phyloP scores from a whole-genome alignment of 1,284 basidiomycete species.

The Ganoderma lucidum region DNA sequence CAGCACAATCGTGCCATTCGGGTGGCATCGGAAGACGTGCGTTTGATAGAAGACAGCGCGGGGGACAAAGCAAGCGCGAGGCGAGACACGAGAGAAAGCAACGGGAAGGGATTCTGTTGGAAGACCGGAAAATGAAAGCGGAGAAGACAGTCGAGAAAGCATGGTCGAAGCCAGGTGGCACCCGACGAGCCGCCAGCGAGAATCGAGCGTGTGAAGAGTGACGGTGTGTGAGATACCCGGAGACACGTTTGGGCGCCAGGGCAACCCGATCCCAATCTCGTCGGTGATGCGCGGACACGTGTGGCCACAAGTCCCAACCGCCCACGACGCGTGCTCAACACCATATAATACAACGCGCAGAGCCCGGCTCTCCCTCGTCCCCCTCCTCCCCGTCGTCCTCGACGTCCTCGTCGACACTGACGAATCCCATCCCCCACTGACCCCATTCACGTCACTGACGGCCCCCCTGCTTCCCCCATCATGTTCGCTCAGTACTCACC shows the following conservation, averaged over 20 bases:
- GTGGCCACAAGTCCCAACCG: not conserved
- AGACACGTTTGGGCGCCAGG: slow-evolving; percentile 19
- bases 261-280: slow-evolving; percentile 22
- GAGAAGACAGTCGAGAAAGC: not conserved
- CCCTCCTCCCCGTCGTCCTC: slow-evolving; percentile 20
- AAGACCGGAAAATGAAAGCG: not conserved
- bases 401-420: slow-evolving; percentile 18
- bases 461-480: not conserved
- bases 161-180: slow-evolving; percentile 7
- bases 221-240: slow-evolving; percentile 24
- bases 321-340: slow-evolving; percentile 10
- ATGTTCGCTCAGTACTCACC: slow-evolving; percentile 56
- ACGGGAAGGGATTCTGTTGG: not conserved
- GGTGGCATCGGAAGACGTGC: not conserved
- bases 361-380: slow-evolving; percentile 6
- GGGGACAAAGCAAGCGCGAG: slow-evolving; percentile 3
- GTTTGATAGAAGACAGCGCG: not conserved
- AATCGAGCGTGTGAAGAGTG: slow-evolving; percentile 28
- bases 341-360: slow-evolving; percentile 26
- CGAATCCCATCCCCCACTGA: not conserved
- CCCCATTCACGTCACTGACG: not conserved
- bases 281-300: slow-evolving; percentile 24
- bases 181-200: not conserved
- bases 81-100: not conserved
- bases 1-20: slow-evolving; percentile 15